A percentile compares a stretch with the other conserved stretches of the same genome.
Conservation (phyloP, 352 stramenopile species). For the Pythium aquatile region DNA sequence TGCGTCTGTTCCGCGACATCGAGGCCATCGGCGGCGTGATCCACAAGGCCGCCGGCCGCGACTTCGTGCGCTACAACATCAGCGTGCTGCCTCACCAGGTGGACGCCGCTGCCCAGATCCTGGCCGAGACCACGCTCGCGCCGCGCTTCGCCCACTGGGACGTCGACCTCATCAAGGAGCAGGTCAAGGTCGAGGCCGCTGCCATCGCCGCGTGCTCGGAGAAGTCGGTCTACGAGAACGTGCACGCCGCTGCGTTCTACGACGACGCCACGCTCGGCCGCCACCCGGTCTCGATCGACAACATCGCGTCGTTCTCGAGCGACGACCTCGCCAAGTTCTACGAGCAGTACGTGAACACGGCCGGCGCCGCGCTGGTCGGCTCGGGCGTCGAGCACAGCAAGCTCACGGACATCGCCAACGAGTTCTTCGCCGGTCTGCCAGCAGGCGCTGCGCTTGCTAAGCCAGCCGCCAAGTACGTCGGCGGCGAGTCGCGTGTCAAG, state of each 20-base stretch:
- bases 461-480: slow-evolving; percentile 61
- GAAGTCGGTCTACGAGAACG: slow-evolving; percentile 48
- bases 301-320: slow-evolving; percentile 47
- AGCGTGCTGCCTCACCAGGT: slow-evolving; percentile 71
- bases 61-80: slow-evolving; percentile 80
- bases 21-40: slow-evolving; percentile 75
- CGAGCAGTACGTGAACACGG: slow-evolving; percentile 66
- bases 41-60: slow-evolving; percentile 52
- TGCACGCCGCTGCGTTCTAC: slow-evolving; percentile 83
- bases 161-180: slow-evolving; percentile 67
- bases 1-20: slow-evolving; percentile 81
- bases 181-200: slow-evolving; percentile 57
- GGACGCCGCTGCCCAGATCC: slow-evolving; percentile 64
- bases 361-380: slow-evolving; percentile 58
- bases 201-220: slow-evolving; percentile 38
- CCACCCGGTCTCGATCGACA: slow-evolving; percentile 44
- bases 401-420: slow-evolving; percentile 62
- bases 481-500: slow-evolving; percentile 78
- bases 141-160: slow-evolving; percentile 81
- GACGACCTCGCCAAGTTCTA: slow-evolving; percentile 61
- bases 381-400: slow-evolving; percentile 59
- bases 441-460: slow-evolving; percentile 28
- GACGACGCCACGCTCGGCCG: slow-evolving; percentile 72
- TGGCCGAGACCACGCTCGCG: slow-evolving; percentile 76
- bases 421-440: slow-evolving; percentile 53